These are phyloP conservation scores for Panicum virgatum DNA, from an alignment of 202 grass and related monocot species.

Conservation along the genomic window DNA sequence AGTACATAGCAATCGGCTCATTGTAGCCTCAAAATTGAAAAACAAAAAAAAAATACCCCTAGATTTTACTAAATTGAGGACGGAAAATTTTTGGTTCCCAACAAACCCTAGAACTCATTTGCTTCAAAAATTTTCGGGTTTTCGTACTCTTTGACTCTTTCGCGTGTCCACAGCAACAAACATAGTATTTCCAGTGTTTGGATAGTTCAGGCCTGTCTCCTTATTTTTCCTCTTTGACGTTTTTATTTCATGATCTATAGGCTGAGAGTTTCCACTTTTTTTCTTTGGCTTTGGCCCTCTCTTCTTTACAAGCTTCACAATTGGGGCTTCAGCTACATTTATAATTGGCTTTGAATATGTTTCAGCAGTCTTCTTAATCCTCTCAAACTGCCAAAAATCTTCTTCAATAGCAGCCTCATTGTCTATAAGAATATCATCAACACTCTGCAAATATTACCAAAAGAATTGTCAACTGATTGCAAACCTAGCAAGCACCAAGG, in stretches of 20 bases:
- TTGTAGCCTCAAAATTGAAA: not conserved
- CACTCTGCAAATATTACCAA: slow-evolving; percentile 32
- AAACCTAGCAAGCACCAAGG: not conserved
- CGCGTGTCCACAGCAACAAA: slow-evolving; percentile 29
- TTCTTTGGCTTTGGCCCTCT: slow-evolving; percentile 35
- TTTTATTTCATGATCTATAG: not conserved
- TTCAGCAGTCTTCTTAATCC: not conserved
- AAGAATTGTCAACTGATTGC: not conserved
- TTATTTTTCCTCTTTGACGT: slow-evolving; percentile 6
- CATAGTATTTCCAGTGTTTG: slow-evolving; percentile 12
- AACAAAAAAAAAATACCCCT: not conserved
- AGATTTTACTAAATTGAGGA: not conserved
- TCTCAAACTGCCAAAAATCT: slow-evolving; percentile 41
- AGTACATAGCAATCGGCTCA: not conserved
- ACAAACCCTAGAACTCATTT: not conserved
- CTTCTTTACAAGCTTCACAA: slow-evolving; percentile 1
- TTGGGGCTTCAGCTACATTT: not conserved
- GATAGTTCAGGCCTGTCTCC: not conserved
- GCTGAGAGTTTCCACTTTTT: not conserved
- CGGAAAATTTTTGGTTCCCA: not conserved
- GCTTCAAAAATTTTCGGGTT: slow-evolving; percentile 24
- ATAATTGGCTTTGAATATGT: slow-evolving; percentile 1
- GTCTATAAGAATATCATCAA: slow-evolving; percentile 56
- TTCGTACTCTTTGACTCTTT: slow-evolving; percentile 40
- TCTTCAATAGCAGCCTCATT: slow-evolving; percentile 34